Evolutionary conservation across 345 rosid genomes (phyloP), one percentile per base, ranked within the genome.

Genomic region (Trapa incisa): DNA sequence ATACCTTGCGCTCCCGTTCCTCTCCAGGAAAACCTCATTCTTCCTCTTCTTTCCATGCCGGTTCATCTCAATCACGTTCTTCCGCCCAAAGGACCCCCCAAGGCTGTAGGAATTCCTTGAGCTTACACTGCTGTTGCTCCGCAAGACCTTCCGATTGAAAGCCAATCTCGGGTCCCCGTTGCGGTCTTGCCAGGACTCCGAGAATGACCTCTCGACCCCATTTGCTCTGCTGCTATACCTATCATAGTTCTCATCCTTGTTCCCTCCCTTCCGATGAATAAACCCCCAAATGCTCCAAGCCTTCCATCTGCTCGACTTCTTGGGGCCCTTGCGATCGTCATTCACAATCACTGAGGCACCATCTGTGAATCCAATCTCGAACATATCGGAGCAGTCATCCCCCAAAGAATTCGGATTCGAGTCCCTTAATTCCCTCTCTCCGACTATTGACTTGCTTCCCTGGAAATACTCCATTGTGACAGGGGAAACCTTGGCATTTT

Each of bases 111-210:
- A 83, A 69, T 84, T 91, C 80, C 99, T 86, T 88, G 93, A 94
- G 75, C 97, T 94, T 53, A 89, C 90, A 69, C 96, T 95, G 84
- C 96, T 95, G 68, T 86, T 94, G 75, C 99, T 95, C 75, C 99
- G 83, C 68, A 82, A 63, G 65, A 91, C 65, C 86, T 83, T 95
- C 1, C 96, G 89, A 67, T 85, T 86, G 66, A 87, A 86, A 50
- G 83, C 92, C 47, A 75, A 83, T 69, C 83, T 78, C 0, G 65
- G 61, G 15, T 85, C 96, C 61, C 84, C 94, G 64, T 86, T 80
- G 74, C 89, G 70, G 65, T 88, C 96, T 50, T 81, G 96, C 99
- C 99, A 94, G 1, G 97, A 83, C 78, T 92, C 95, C 1, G 96
- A 89, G 69, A 78, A 85, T 0, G 92, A 87, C 78, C 96, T 73